Evolutionary conservation across 352 stramenopile genomes (phyloP), one percentile per base, ranked within the genome.

Genomic region (Phytopythium mirpurense): DNA sequence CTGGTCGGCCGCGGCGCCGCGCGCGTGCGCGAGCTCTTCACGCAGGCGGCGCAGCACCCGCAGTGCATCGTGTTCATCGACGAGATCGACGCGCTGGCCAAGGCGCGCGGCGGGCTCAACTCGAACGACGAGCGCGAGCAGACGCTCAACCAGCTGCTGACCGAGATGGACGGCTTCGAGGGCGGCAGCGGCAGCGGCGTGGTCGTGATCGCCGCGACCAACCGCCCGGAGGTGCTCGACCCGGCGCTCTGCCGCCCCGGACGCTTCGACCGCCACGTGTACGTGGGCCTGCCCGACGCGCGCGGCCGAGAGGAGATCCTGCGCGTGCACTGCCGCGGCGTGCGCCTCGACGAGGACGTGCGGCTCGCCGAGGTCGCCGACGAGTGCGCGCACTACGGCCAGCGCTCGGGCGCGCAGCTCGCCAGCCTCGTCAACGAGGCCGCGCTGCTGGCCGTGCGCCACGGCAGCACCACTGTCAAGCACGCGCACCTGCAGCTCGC

Each of bases 41-140:
- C 74, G 23, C 87, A 98, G 66, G 95, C 93, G 3, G 88, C 92
- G 61, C 95, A 98, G 76, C 70, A 98, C 82, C 60, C 90, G 29
- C 94, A 95, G 26, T 98, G 94, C 60, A 98, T 98, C 61, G 97
- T 98, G 62, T 98, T 98, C 66, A 98, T 98, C 60, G 95, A 98
- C 68, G 95, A 98, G 58, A 97, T 98, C 62, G 95, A 98, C 78
- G 93, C 95, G 23, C 73, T 98, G 15, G 83, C 83, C 23, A 92
- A 92, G 48, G 81, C 81, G 0, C 73, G 88, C n/a, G 84, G 86
- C 11, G 88, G 88, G 1, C 64, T 95, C 37, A 93, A 92, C 62
- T 90, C 81, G 40, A 98, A 98, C 63, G 95, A 98, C 68, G 95
- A 98, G 63, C 86, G 93, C 38, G 95, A 98, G 60, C 93, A 98